These are phyloP conservation scores for Nicotiana undulata DNA, from an alignment of 257 asterid species.

Conservation along the genomic window DNA sequence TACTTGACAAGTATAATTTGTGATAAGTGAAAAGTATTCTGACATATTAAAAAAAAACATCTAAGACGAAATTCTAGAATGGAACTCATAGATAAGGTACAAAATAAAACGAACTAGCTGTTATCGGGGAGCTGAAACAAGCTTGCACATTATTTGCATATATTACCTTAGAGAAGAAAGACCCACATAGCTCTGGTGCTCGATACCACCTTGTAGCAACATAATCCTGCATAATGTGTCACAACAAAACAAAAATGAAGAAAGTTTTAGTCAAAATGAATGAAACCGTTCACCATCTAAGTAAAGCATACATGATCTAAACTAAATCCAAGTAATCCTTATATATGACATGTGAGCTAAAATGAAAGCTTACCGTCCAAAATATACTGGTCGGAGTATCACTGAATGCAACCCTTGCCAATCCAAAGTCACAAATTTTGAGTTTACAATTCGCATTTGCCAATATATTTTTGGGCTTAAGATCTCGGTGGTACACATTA, in stretches of 20 bases:
- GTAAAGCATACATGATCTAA: not conserved
- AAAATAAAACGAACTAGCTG: not conserved
- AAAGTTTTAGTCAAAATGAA: not conserved
- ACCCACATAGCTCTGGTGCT: conserved; percentile 97
- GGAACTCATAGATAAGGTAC: not conserved
- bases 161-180: conserved; percentile 89
- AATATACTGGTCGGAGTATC: conserved; percentile 80
- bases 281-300: not conserved
- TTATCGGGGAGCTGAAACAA: conserved; percentile 1
- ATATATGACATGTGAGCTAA: not conserved
- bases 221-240: conserved; percentile 59
- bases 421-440: conserved; percentile 87
- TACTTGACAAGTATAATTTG: not conserved
- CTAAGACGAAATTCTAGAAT: not conserved
- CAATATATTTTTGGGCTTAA: conserved; percentile 89
- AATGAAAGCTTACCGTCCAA: conserved; percentile 65
- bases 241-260: conserved; percentile 6
- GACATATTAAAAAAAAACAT: not conserved
- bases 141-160: not conserved
- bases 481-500: conserved; percentile 89
- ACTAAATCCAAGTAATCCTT: not conserved
- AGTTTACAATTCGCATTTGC: conserved; percentile 98
- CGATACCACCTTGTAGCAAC: conserved; percentile 99
- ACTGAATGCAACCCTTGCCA: conserved; percentile 88
- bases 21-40: not conserved